A percentile compares a stretch with the other conserved stretches of the same genome.
phyloP scores from a whole-genome alignment of 2,329 filamentous ascomycete genomes.

The Talaromyces sp. region DNA sequence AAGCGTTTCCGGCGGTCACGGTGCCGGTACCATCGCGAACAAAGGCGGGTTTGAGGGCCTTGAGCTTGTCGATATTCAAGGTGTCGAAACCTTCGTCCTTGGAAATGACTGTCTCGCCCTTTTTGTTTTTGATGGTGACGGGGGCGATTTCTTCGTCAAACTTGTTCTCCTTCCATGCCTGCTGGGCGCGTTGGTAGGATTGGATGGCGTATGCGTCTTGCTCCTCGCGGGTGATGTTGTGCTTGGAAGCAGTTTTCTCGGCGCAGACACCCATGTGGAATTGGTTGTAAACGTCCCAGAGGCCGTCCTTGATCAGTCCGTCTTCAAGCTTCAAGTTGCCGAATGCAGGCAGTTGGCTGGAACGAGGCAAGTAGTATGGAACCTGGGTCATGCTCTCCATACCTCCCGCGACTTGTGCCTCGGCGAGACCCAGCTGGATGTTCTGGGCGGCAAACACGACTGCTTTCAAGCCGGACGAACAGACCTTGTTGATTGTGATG shows the following conservation, averaged over 20 bases:
- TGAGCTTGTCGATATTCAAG: slow-evolving; percentile 79
- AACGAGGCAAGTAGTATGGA: slow-evolving; percentile 80
- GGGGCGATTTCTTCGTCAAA: slow-evolving; percentile 89
- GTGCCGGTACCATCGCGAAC: slow-evolving; percentile 78
- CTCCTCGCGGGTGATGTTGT: slow-evolving; percentile 71
- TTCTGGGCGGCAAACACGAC: slow-evolving; percentile 87
- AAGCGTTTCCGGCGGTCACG: slow-evolving; percentile 91
- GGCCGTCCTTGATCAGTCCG: slow-evolving; percentile 85
- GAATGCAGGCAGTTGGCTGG: slow-evolving; percentile 77
- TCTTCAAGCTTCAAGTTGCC: slow-evolving; percentile 85
- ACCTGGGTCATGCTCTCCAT: slow-evolving; percentile 98
- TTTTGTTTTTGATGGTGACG: slow-evolving; percentile 77
- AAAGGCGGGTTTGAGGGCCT: slow-evolving; percentile 86
- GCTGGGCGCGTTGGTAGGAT: slow-evolving; percentile 84
- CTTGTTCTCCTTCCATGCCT: slow-evolving; percentile 74
- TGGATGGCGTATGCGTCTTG: slow-evolving; percentile 89
- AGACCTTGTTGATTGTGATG: slow-evolving; percentile 96
- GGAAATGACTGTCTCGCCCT: slow-evolving; percentile 72
- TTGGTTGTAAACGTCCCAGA: slow-evolving; percentile 95
- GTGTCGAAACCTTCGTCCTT: slow-evolving; percentile 88
- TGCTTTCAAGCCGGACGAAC: slow-evolving; percentile 89
- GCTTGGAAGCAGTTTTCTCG: slow-evolving; percentile 88
- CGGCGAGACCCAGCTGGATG: slow-evolving; percentile 83
- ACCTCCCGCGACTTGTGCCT: slow-evolving; percentile 85
- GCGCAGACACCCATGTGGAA: slow-evolving; percentile 98